phyloP scores from a whole-genome alignment of 805 yeast species.

The Cyberlindnera sargentensis region DNA sequence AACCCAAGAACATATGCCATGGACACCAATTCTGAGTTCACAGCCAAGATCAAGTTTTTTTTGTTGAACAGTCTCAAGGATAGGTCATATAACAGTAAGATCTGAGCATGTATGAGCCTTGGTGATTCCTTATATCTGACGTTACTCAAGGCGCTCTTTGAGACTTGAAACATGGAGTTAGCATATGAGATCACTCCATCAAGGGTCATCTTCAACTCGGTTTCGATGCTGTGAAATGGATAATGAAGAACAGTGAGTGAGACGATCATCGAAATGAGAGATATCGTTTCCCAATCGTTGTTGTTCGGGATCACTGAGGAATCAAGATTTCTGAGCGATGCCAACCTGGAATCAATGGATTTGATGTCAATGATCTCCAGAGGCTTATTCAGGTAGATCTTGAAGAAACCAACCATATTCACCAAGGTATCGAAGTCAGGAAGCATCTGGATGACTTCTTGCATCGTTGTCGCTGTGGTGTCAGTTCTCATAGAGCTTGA shows the following conservation, averaged over 20 bases:
- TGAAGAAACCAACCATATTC: conserved; percentile 6
- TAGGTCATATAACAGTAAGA: conserved; percentile 13
- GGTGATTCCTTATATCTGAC: conserved; percentile 17
- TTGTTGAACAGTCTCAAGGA: conserved; percentile 13
- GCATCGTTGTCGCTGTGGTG: neutral
- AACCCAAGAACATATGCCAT: conserved; percentile 17
- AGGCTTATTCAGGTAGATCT: conserved; percentile 10
- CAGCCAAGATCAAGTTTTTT: conserved; percentile 11
- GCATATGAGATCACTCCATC: conserved; percentile 7
- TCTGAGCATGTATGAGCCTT: conserved; percentile 12
- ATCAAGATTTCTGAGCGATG: neutral
- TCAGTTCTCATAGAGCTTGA: neutral
- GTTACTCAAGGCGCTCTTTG: conserved; percentile 12
- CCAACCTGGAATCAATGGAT: conserved; percentile 3
- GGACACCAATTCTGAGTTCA: conserved; percentile 18
- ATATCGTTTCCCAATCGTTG: conserved; percentile 14
- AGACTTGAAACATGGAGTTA: conserved; percentile 10
- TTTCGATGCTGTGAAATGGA: conserved; percentile 5
- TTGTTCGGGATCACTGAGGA: neutral
- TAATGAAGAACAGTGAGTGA: conserved; percentile 13
- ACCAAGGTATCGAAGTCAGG: conserved; percentile 4
- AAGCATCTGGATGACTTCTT: neutral
- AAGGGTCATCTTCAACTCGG: conserved; percentile 5
- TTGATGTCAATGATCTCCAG: conserved; percentile 12
- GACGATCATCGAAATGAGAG: conserved; percentile 13